Conservation (phyloP, 169 alveolate species). For the Plasmodium cynomolgi region DNA sequence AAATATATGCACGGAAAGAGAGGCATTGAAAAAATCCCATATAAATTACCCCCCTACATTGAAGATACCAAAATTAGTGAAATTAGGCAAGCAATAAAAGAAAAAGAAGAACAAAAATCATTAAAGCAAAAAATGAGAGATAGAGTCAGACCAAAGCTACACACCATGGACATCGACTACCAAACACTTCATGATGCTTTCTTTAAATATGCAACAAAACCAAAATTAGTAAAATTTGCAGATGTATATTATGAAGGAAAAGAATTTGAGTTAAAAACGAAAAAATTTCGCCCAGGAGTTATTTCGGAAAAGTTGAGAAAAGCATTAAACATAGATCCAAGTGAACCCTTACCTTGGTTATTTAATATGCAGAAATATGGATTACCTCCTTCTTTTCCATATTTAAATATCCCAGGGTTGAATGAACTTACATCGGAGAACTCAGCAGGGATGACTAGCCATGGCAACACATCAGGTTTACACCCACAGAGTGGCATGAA, state of each 20-base stretch:
- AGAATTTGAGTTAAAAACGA: constrained; percentile 95
- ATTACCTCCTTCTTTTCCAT: constrained; percentile 99
- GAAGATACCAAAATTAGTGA: constrained; percentile 92
- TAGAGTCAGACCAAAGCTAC: constrained; percentile 97
- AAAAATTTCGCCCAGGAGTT: constrained; percentile 96
- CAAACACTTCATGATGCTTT: constrained; percentile 98
- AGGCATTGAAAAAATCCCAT: constrained; percentile 95
- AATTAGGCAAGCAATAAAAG: constrained; percentile 92
- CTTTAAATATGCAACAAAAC: constrained; percentile 96
- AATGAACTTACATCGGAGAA: constrained; percentile 92
- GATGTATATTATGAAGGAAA: constrained; percentile 98
- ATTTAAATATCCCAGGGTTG: constrained; percentile 96
- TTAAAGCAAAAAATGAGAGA: constrained; percentile 97
- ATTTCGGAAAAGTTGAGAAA: constrained; percentile 93
- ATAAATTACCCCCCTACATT: constrained; percentile 94
- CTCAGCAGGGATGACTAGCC: constrained; percentile 36
- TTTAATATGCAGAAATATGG: constrained; percentile 98
- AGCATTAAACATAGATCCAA: constrained; percentile 97
- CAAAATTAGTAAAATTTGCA: constrained; percentile 95
- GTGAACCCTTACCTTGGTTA: constrained; percentile 98
- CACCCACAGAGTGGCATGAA: not conserved
- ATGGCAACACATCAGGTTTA: not conserved
- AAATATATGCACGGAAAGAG: constrained; percentile 95
- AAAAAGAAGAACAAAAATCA: constrained; percentile 94
- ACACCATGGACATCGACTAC: constrained; percentile 97